Evolutionary conservation across 148 eudicot species (phyloP), one percentile per base, ranked within the genome.

Genomic region (Rhododendron ovatum): DNA sequence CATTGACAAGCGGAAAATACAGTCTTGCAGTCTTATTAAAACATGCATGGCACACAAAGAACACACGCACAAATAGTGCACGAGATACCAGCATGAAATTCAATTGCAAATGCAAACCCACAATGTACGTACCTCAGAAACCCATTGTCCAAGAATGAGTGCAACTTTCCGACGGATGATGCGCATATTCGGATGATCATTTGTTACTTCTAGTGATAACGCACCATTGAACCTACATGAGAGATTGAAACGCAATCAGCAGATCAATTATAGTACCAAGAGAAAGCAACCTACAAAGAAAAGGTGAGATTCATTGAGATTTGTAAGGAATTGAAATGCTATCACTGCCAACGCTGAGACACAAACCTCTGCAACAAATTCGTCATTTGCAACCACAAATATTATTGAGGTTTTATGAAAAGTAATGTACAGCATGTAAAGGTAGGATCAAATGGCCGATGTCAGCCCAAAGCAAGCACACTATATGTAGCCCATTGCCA

Each of bases 71-170:
- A 69, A 28, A 28, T 69, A 28, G 75, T 24, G 39, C 22, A 39
- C 22, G 84, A 61, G 20, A 35, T 61, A 80, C 35, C 45, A 20
- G 45, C 65, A 17, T 59, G 84, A 61, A 51, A 82, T 45, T 81
- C 28, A 28, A 57, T 8, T 26, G 22, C 47, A 81, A 55, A 22
- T 53, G 33, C 61, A 82, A 47, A 2, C 48, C 39, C 20, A 10
- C 22, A 26, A 67, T 17, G 75, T 28, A 78, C 45, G 82, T 92
- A 97, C 99, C 98, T 98, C 99, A 41, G 99, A 98, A 87, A 98
- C 98, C 99, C 99, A 98, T 86, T 98, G 99, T 82, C 99, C 99
- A 39, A 98, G 94, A 80, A 98, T 94, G 69, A 98, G 89, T 67
- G 98, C 98, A 90, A 95, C 98, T 93, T 98, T 98, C 87, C 99